Evolutionary conservation across 2,329 filamentous ascomycete species (phyloP).

Genomic region (Macrophomina phaseolina): DNA sequence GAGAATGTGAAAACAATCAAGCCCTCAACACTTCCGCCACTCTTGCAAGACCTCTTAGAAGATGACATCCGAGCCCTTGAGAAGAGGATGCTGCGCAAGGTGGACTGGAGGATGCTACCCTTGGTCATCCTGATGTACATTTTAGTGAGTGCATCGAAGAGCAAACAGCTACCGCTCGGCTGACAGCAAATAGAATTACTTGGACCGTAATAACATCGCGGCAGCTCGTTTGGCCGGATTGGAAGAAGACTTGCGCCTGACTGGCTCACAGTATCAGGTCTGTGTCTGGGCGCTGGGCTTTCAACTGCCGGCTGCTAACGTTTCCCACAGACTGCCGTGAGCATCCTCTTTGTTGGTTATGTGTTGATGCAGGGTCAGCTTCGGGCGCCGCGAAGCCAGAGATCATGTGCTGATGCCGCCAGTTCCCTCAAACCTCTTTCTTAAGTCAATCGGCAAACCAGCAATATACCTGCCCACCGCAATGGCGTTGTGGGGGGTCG

Average conservation of each 20-base stretch:
- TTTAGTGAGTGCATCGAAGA: constrained; percentile 41
- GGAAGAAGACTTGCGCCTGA: constrained; percentile 33
- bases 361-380: constrained; percentile 49
- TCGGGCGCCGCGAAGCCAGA: constrained; percentile 51
- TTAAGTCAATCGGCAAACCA: constrained; percentile 42
- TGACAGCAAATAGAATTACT: constrained; percentile 29
- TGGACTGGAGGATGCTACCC: constrained; percentile 33
- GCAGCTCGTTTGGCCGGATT: constrained; percentile 37
- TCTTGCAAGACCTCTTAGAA: constrained; percentile 27
- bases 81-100: constrained; percentile 31
- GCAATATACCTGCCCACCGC: constrained; percentile 47
- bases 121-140: constrained; percentile 33
- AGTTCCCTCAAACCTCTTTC: constrained; percentile 52
- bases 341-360: constrained; percentile 62
- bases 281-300: accelerated
- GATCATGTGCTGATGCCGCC: constrained; percentile 41
- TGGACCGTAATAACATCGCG: constrained; percentile 39
- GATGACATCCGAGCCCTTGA: constrained; percentile 34
- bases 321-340: constrained; percentile 57
- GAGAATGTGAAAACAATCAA: neutral
- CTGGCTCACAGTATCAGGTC: constrained; percentile 32
- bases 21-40: neutral
- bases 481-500: constrained; percentile 50
- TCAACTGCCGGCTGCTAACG: neutral
- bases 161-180: too few relatives aligned